Evolutionary conservation across 257 asterid species (phyloP).

Genomic region (Petrea volubilis): DNA sequence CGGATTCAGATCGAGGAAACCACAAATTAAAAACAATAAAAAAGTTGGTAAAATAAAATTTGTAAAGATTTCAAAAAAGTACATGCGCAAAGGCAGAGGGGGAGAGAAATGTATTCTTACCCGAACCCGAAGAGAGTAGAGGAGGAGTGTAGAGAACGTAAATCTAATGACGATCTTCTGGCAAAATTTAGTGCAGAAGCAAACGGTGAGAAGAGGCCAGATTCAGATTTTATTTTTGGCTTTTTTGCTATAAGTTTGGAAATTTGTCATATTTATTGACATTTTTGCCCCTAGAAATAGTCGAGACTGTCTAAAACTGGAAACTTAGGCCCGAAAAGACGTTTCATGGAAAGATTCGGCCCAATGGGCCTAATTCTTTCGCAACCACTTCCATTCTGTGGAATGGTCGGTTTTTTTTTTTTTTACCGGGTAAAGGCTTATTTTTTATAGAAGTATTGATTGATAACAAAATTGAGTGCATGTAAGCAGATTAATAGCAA

Average conservation of each 20-base stretch:
- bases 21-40: too few species aligned
- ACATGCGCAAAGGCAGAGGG: background rate
- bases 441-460: too few species aligned
- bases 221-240: constrained; percentile 1
- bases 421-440: too few species aligned
- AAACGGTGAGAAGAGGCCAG: constrained; percentile 21
- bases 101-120: constrained; percentile 14
- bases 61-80: background rate
- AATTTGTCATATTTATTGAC: background rate
- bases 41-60: constrained; percentile 7
- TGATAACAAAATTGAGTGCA: too few species aligned
- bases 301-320: too few species aligned
- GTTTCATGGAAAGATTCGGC: background rate
- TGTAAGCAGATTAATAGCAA: too few species aligned
- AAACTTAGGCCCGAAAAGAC: background rate
- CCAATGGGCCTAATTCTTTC: background rate
- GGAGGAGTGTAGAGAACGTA: constrained; percentile 13
- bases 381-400: too few species aligned
- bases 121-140: constrained; percentile 11
- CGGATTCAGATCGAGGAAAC: constrained; percentile 22
- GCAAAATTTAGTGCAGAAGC: constrained; percentile 23
- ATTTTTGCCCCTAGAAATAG: background rate
- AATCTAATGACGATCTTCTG: constrained; percentile 15
- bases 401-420: too few species aligned
- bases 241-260: background rate